Evolutionary conservation across 805 yeast species (phyloP), one percentile per base, ranked within the genome.

Genomic region (Lachancea waltii): DNA sequence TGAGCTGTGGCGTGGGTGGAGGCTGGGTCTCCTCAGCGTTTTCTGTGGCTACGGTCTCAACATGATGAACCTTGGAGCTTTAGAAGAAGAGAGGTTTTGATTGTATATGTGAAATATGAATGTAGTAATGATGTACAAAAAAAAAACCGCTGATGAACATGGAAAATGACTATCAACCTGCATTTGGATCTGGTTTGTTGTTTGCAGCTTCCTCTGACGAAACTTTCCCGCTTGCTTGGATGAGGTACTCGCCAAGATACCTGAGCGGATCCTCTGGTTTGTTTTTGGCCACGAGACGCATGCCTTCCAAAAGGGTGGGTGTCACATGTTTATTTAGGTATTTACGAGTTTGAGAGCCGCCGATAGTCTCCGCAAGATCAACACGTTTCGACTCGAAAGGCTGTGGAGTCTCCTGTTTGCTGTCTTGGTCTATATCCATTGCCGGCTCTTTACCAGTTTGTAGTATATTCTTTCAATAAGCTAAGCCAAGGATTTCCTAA

Each of bases 1-100:
- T 27, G 68, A 73, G 1, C 58, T 81, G 18, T 89, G 85, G 70
- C 73, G 90, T 48, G 98, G 97, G 25, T 90, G 97, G 97, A 75
- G 85, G 57, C 79, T 86, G 29, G 94, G 95, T 20, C 68, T 84
- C 8, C 59, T 86, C 41, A 85, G 90, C 44, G 73, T 85, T 3
- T 59, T 84, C 34, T 92, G 95, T 8, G 79, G 81, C 36, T 90
- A 94, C 82, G 89, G 95, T 2, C 70, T 83, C 47, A 70, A 74
- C 37, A 63, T 82, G 36, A 53, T 81, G 46, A 71, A 68, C 46
- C 68, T 65, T 41, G 64, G 64, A 25, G 67, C 59, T 39, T 50
- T 56, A 19, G 59, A 60, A 40, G 58, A 55, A 33, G 76, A 70
- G 45, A 74, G 68, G 50, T 56, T 56, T 32, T 56, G 64, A 61